Base-by-base conservation (phyloP, 2,329 filamentous ascomycete species). In the Nigrospora oryzae region DNA sequence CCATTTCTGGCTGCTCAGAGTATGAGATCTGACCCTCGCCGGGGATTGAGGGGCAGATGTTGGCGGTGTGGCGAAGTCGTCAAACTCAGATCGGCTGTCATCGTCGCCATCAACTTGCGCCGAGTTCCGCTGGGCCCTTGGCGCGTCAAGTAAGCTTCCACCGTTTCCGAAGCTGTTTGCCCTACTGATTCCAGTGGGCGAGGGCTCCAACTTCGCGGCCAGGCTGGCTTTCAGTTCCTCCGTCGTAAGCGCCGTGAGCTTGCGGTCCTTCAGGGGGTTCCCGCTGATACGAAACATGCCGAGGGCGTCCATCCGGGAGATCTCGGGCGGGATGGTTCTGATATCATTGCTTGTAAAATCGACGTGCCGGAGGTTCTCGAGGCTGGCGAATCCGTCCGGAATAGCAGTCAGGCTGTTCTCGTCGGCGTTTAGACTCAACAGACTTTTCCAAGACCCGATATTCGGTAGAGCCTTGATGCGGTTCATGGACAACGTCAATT, bases 241-340 rank as follows among this genome's bases (percentile, higher is more conserved):
- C 0, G 86, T 89, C 17, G 77, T 76, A 67, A 94, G 86, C 1
- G 79, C 84, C 13, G 90, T 46, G 53, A 93, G 89, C 60, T 89
- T 95, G 60, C 86, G 89, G 60, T 96, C 89, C 13, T 86, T 77
- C 13, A 98, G 69, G 1, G 93, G 93, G 56, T 98, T 98, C n/a
- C 89, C 89, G 37, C 82, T 83, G 31, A 98, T 71, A 5, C 83
- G 81, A 36, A 97, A 75, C 59, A 83, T 83, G 16, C 81, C 75
- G 11, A 98, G 68, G 38, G 67, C 81, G 6, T 88, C 80, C 89
- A 97, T 95, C 23, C 79, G 69, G 5, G 84, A 85, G 46, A 97
- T 79, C 51, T 81, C 82, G 0, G 87, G 75, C 30, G 93, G 86
- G 8, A 98, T 63, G 12, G 78, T 70, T 2, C 79, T 80, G 40